A percentile compares a stretch with the other conserved stretches of the same genome.
These are phyloP conservation scores for Aspergillus quadricinctus DNA, from an alignment of 2,329 filamentous ascomycete genomes.

Conservation along the genomic window DNA sequence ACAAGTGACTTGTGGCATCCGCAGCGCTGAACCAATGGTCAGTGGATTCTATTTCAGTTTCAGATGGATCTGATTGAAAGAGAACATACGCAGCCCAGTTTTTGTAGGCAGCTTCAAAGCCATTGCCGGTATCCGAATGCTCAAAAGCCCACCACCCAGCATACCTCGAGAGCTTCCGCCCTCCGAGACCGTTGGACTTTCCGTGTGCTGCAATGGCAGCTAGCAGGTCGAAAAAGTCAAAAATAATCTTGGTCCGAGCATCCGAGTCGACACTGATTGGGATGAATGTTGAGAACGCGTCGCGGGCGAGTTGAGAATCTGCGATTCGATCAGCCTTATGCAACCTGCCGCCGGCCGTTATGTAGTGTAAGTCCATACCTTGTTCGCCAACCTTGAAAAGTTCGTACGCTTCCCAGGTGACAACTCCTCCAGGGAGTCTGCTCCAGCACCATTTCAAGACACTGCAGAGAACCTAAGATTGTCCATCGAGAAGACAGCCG, in stretches of 20 bases:
- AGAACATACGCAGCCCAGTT: slow-evolving; percentile 69
- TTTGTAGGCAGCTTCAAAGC: slow-evolving; percentile 92
- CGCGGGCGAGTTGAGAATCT: slow-evolving; percentile 88
- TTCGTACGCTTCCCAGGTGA: slow-evolving; percentile 96
- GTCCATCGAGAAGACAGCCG: background rate
- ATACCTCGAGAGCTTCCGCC: slow-evolving; percentile 88
- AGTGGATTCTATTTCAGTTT: background rate
- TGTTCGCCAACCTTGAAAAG: slow-evolving; percentile 91
- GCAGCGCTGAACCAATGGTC: slow-evolving; percentile 63
- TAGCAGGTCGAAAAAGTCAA: slow-evolving; percentile 92
- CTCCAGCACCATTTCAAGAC: slow-evolving; percentile 99
- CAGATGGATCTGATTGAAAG: background rate
- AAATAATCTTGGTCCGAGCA: slow-evolving; percentile 80
- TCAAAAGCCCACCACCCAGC: slow-evolving; percentile 99
- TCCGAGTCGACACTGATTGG: slow-evolving; percentile 87
- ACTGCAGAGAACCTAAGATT: slow-evolving; percentile 73
- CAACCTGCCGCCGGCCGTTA: background rate
- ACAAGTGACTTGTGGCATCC: slow-evolving; percentile 92
- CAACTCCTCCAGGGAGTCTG: slow-evolving; percentile 80
- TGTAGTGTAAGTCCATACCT: slow-evolving; percentile 51
- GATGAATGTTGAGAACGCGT: slow-evolving; percentile 95
- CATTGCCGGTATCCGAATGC: slow-evolving; percentile 76
- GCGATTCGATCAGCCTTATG: slow-evolving; percentile 20
- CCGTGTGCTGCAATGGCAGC: slow-evolving; percentile 87
- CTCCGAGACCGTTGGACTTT: slow-evolving; percentile 88